These are phyloP conservation scores for Byssoonygena ceratinophila DNA, from an alignment of 2,329 filamentous ascomycete genomes.

Conservation along the genomic window DNA sequence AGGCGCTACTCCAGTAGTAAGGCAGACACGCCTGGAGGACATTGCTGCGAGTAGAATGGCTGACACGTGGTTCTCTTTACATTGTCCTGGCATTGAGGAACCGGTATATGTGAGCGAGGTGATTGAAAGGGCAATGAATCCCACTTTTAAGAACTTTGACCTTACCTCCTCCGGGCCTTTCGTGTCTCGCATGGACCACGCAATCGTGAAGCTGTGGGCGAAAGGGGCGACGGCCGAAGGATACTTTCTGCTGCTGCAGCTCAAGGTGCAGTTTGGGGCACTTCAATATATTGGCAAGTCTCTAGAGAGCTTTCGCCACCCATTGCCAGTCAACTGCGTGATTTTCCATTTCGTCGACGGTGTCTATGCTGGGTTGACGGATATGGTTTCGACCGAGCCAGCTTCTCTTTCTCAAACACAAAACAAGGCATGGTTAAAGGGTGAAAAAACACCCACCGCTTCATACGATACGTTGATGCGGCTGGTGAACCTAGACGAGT, in stretches of 20 bases:
- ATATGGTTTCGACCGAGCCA: slow-evolving; percentile 46
- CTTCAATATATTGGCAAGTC: slow-evolving; percentile 68
- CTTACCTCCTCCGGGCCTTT: slow-evolving; percentile 52
- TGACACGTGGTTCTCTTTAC: slow-evolving; percentile 82
- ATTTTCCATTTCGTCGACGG: slow-evolving; percentile 79
- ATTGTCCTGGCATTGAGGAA: slow-evolving; percentile 53
- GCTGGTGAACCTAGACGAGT: slow-evolving; percentile 76
- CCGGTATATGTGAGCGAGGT: slow-evolving; percentile 88
- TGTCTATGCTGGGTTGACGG: slow-evolving; percentile 64
- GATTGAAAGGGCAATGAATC: slow-evolving; percentile 71
- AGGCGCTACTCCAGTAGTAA: slow-evolving; percentile 45
- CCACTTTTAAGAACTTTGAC: slow-evolving; percentile 78
- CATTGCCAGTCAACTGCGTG: slow-evolving; percentile 70
- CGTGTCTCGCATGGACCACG: slow-evolving; percentile 53
- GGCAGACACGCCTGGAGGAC: slow-evolving; percentile 68
- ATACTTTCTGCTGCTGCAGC: slow-evolving; percentile 59
- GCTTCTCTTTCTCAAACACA: slow-evolving; percentile 14
- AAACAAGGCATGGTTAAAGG: slow-evolving; percentile 29
- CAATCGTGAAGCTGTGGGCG: slow-evolving; percentile 67
- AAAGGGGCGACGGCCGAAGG: slow-evolving; percentile 44
- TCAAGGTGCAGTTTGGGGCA: slow-evolving; percentile 58
- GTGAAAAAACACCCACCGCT: slow-evolving; percentile 52
- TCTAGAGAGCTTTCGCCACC: slow-evolving; percentile 54
- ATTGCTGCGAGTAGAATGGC: slow-evolving; percentile 61
- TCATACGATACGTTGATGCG: slow-evolving; percentile 84